Evolutionary conservation across 2,329 filamentous ascomycete species (phyloP).

Genomic region (Ceratocystiopsis brevicomis): DNA sequence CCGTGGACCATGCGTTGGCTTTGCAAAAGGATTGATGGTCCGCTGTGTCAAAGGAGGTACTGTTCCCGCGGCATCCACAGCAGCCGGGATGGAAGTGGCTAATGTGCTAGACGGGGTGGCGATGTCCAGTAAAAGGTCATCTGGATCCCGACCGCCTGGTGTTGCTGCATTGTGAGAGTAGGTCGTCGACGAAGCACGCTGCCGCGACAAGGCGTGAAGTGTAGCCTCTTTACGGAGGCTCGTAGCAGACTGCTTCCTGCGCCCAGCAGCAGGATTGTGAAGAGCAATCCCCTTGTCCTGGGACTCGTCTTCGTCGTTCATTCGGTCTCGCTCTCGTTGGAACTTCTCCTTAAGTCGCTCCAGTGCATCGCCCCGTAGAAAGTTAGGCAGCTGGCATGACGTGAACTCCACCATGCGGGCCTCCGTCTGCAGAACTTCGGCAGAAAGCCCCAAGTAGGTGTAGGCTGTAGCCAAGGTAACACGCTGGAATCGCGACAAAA

Average conservation of each 20-base stretch:
- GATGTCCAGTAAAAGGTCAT: too few species aligned
- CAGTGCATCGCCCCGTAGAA: constrained; percentile 66
- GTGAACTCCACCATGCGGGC: constrained; percentile 89
- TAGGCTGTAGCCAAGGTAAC: constrained; percentile 91
- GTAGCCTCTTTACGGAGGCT: constrained; percentile 63
- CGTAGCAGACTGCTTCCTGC: constrained; percentile 52
- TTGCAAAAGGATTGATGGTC: constrained; percentile 37
- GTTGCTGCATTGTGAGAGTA: too few species aligned
- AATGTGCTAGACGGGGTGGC: too few species aligned
- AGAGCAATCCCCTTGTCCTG: constrained; percentile 83
- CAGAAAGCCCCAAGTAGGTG: constrained; percentile 79
- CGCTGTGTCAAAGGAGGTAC: constrained; percentile 29
- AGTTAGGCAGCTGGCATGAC: constrained; percentile 76
- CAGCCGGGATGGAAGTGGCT: too few species aligned
- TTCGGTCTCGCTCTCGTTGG: constrained; percentile 60
- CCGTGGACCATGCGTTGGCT: constrained; percentile 25
- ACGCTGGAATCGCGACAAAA: constrained; percentile 79
- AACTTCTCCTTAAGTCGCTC: constrained; percentile 88
- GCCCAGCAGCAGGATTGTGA: constrained; percentile 54
- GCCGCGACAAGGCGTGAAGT: constrained; percentile 40
- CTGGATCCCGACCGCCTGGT: too few species aligned
- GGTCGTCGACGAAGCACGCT: constrained; percentile 12
- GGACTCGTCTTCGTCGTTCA: constrained; percentile 48
- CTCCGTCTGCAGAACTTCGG: constrained; percentile 81
- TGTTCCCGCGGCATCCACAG: constrained; percentile 16